Evolutionary conservation across 352 stramenopile species (phyloP), one percentile per base, ranked within the genome.

Genomic region (Globisporangium recalcitrans): DNA sequence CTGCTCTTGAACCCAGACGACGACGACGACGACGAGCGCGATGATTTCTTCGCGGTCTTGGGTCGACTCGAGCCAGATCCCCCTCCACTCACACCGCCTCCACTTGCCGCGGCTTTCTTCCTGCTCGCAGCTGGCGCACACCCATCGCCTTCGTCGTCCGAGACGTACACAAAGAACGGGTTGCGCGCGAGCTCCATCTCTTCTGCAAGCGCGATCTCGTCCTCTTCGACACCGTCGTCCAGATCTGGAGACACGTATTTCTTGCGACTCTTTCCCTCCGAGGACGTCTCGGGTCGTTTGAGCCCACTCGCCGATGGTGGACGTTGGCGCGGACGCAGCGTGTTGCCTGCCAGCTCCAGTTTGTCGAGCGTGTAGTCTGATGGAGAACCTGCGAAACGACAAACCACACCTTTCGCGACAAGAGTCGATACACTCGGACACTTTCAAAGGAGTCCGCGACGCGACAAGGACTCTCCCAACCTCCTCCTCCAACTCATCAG

Each of bases 91-190:
- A 1, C 26, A 24, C 27, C n/a, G n/a, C n/a, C 11, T 6, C 10
- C 51, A 3, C 24, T 13, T 6, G 52, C 44, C 16, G 21, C 24
- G 14, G 53, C 32, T 51, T 83, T 88, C 68, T 80, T 87, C 1
- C 79, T 69, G 42, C 65, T 76, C 14, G 78, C 67, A 14, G 83
- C 85, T 19, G 82, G 80, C 16, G 85, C 85, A 57, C 91, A 92
- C 13, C 85, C 85, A 47, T 92, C 82, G 6, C 80, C 78, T 63
- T 93, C 82, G 0, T 90, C 86, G 58, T 94, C 85, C 4, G 79
- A 88, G 26, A 91, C 79, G 69, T 94, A 94, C 54, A 92, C 74
- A 48, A 94, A 90, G 62, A 91, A 94, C 24, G 82, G 82, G 58
- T 93, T 91, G 6, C 80, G 73, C 40, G 76, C 69, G 10, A 89